These are phyloP conservation scores for Yamadazyma triangularis DNA, from an alignment of 1,139 yeast genomes.

Conservation along the genomic window DNA sequence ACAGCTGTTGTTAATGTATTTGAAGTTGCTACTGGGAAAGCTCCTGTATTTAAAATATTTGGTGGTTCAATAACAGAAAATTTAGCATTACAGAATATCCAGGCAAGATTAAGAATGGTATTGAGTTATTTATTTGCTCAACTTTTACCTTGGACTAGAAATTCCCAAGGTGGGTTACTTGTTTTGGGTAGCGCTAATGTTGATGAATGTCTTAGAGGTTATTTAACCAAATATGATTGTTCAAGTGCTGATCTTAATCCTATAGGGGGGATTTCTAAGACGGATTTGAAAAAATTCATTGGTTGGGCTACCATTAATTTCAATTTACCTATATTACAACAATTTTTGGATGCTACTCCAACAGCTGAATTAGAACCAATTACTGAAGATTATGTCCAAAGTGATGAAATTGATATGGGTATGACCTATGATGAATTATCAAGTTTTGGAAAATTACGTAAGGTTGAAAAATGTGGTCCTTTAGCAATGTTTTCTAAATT, in stretches of 20 bases:
- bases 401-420: conserved; percentile 98
- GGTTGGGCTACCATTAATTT: conserved; percentile 69
- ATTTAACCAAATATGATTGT: conserved; percentile 93
- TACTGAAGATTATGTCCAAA: conserved; percentile 84
- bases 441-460: conserved; percentile 85
- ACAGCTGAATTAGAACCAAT: conserved; percentile 98
- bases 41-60: conserved; percentile 82
- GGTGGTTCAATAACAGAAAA: conserved; percentile 93
- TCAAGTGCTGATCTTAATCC: conserved; percentile 97
- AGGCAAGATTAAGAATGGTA: conserved; percentile 94
- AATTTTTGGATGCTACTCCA: conserved; percentile 86
- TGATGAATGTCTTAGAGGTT: conserved; percentile 95
- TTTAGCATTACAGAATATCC: conserved; percentile 90
- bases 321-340: conserved; percentile 69
- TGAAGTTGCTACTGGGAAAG: conserved; percentile 85
- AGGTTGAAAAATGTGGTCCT: conserved; percentile 94
- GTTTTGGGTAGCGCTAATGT: conserved; percentile 96
- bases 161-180: conserved; percentile 68
- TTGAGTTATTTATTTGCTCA: conserved; percentile 91
- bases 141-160: conserved; percentile 88
- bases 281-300: conserved; percentile 82
- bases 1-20: conserved; percentile 69
- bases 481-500: conserved; percentile 87
- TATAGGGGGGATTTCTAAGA: conserved; percentile 94
- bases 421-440: conserved; percentile 94